Evolutionary conservation across 192 early-diverging fungal genomes (phyloP).

Genomic region (Backusella morwellensis): DNA sequence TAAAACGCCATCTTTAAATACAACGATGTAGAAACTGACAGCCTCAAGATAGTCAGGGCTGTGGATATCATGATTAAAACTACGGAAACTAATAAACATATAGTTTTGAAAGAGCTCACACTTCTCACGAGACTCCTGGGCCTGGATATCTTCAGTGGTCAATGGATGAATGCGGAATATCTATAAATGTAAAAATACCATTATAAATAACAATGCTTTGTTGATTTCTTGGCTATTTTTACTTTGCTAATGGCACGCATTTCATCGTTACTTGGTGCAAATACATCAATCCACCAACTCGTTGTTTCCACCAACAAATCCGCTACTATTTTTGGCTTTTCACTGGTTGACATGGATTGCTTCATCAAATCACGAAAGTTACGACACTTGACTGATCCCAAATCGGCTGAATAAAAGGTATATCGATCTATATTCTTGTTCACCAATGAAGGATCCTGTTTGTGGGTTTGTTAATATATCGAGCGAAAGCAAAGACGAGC

Average conservation of each 20-base stretch:
- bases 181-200: conserved; percentile 20
- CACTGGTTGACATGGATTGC: not conserved
- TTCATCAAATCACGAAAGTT: not conserved
- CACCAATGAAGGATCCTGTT: not conserved
- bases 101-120: conserved; percentile 88
- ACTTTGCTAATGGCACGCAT: conserved; percentile 55
- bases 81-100: conserved; percentile 82
- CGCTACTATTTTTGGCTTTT: not conserved
- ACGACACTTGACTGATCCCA: conserved; percentile 2
- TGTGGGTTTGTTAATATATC: too few relatives aligned
- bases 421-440: not conserved
- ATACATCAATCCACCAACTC: conserved; percentile 66
- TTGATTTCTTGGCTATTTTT: not conserved
- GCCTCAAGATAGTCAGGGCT: conserved; percentile 27
- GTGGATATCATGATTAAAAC: conserved; percentile 40
- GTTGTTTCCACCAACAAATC: not conserved
- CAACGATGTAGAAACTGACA: conserved; percentile 46
- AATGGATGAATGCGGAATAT: conserved; percentile 87
- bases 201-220: not conserved
- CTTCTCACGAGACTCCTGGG: conserved; percentile 83
- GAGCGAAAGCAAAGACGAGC: not conserved
- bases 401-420: conserved; percentile 8
- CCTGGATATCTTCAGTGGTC: conserved; percentile 86
- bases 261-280: conserved; percentile 60
- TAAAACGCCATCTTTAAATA: conserved; percentile 48